A percentile compares a stretch with the other conserved stretches of the same genome.
Evolutionary conservation across 768 basidiomycete genomes (phyloP).

Genomic region (Tephrocybe sp.): DNA sequence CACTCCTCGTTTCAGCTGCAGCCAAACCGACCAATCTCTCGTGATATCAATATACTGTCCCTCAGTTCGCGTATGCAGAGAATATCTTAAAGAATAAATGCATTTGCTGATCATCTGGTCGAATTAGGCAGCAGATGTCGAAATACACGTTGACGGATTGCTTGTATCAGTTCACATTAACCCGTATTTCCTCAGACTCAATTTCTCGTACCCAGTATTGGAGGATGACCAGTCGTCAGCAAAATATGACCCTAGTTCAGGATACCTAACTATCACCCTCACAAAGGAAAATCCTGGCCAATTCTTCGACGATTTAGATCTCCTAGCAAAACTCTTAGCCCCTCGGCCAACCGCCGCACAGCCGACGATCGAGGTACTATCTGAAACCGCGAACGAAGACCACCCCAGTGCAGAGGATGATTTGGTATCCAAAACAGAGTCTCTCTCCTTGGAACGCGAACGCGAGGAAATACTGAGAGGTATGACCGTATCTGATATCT

Average conservation of each 20-base stretch:
- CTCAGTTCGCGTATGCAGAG: conserved; percentile 56
- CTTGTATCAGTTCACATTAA: conserved; percentile 74
- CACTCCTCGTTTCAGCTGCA: conserved; percentile 72
- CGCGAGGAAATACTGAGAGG: conserved; percentile 62
- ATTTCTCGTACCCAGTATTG: conserved; percentile 63
- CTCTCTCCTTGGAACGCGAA: conserved; percentile 50
- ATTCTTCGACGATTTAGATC: conserved; percentile 73
- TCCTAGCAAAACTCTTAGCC: conserved; percentile 74
- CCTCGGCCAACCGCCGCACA: conserved; percentile 45
- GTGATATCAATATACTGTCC: conserved; percentile 66
- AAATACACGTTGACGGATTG: conserved; percentile 71
- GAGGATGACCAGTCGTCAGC: conserved; percentile 73
- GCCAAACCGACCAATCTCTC: conserved; percentile 56
- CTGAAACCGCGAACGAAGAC: conserved; percentile 14
- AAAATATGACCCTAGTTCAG: conserved; percentile 72
- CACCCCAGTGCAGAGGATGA: conserved; percentile 31
- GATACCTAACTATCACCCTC: conserved; percentile 71
- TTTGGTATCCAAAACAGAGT: conserved; percentile 40
- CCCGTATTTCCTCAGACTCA: conserved; percentile 81
- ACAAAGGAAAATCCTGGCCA: conserved; percentile 67
- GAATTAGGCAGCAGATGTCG: conserved; percentile 77
- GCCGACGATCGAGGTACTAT: conserved; percentile 59
- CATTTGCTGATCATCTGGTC: conserved; percentile 12
- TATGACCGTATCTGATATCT: conserved; percentile 18
- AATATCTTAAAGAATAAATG: conserved; percentile 7